Evolutionary conservation across 768 basidiomycete species (phyloP).

Genomic region (Leccinellum luteum): DNA sequence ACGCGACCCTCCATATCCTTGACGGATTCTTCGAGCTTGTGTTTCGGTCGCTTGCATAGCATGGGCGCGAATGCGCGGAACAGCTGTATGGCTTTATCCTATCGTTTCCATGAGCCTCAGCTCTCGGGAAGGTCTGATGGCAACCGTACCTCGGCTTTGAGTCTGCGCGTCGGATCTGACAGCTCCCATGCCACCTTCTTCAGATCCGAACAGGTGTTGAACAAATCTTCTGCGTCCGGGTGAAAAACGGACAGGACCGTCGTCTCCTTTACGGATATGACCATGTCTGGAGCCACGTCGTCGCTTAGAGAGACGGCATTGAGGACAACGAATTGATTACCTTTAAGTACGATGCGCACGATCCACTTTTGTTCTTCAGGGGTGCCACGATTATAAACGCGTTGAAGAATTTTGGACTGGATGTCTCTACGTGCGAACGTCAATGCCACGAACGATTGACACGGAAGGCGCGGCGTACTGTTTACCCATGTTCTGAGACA

Average conservation of each 20-base stretch:
- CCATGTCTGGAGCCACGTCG: constrained; percentile 59
- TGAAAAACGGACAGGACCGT: constrained; percentile 91
- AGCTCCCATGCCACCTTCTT: constrained; percentile 92
- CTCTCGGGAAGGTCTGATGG: no score
- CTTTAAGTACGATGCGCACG: constrained; percentile 93
- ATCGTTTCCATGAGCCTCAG: constrained; percentile 6
- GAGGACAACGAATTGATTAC: constrained; percentile 35
- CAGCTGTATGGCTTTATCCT: constrained; percentile 84
- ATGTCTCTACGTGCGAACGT: constrained; percentile 50
- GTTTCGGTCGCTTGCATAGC: constrained; percentile 87
- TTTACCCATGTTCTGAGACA: constrained; percentile 71
- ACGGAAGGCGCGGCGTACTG: constrained; percentile 45
- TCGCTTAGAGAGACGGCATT: not conserved
- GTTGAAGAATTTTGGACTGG: constrained; percentile 73
- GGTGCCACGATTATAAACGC: constrained; percentile 75
- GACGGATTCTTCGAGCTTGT: constrained; percentile 78
- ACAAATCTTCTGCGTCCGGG: constrained; percentile 89
- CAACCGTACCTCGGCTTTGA: constrained; percentile 52
- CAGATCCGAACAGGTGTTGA: constrained; percentile 95
- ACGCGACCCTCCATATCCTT: constrained; percentile 75
- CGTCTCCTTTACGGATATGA: constrained; percentile 90
- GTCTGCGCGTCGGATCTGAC: constrained; percentile 67
- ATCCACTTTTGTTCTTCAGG: constrained; percentile 94
- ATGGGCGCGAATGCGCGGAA: constrained; percentile 92
- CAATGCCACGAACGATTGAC: not conserved